Percentiles rank a stretch among this genome's conserved stretches.
These are phyloP conservation scores for Puccinellia tenuiflora DNA, from an alignment of 176 grass and related monocot genomes.

Conservation along the genomic window DNA sequence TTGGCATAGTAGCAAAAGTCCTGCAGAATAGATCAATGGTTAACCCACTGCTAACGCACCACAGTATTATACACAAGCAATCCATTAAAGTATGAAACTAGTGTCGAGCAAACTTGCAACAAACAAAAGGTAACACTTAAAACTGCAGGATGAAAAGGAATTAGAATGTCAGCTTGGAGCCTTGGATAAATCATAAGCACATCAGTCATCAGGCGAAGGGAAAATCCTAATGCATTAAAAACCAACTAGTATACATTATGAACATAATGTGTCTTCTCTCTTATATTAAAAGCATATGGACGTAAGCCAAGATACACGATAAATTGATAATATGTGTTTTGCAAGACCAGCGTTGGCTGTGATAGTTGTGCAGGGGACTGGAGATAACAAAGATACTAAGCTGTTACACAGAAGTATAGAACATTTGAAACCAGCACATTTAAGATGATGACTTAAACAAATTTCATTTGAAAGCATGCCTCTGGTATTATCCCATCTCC, in stretches of 20 bases:
- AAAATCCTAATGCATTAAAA: not conserved
- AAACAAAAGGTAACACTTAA: too few relatives aligned
- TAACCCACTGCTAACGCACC: not conserved
- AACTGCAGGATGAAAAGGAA: not conserved
- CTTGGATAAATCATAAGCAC: not conserved
- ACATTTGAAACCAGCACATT: not conserved
- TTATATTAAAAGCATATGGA: not conserved
- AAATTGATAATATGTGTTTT: not conserved
- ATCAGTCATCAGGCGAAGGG: not conserved
- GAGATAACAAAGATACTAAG: not conserved
- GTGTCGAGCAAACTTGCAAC: not conserved
- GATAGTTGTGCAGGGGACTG: not conserved
- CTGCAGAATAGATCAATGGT: constrained; percentile 37
- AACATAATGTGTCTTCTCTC: not conserved
- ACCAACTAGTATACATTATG: not conserved
- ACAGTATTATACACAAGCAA: not conserved
- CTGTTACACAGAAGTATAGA: not conserved
- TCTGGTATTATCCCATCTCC: not conserved
- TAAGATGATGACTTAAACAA: not conserved
- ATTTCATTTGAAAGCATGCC: not conserved
- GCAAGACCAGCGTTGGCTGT: not conserved
- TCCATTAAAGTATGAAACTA: not conserved
- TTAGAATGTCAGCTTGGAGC: not conserved
- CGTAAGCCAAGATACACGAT: not conserved
- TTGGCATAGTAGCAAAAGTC: constrained; percentile 99